These are phyloP conservation scores for Angomonas ambiguus DNA, from an alignment of 208 protist genomes.

Conservation along the genomic window DNA sequence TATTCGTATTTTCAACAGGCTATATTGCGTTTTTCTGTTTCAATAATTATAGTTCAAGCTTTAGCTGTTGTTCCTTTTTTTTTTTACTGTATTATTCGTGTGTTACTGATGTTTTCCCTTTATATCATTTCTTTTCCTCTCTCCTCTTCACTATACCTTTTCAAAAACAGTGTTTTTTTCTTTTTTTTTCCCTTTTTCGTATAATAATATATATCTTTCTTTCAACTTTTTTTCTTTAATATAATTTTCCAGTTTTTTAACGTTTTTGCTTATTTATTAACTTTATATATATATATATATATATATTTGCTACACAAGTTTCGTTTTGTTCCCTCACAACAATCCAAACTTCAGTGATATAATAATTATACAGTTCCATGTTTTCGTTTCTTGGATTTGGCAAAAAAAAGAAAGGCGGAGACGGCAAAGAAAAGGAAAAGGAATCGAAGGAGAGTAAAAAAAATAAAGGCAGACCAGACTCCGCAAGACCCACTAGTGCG, in stretches of 20 bases:
- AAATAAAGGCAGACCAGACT: neutral
- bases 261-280: slow-evolving; percentile 12
- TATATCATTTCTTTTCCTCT: neutral
- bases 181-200: slow-evolving; percentile 12
- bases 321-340: too few relatives aligned
- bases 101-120: neutral
- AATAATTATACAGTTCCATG: slow-evolving; percentile 18
- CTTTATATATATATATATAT: slow-evolving; percentile 1
- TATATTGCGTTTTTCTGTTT: slow-evolving; percentile 5
- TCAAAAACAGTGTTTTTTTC: slow-evolving; percentile 1
- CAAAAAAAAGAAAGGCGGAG: slow-evolving; percentile 41
- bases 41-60: neutral
- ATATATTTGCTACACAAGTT: slow-evolving; percentile 11
- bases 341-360: neutral
- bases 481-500: neutral
- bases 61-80: slow-evolving; percentile 4
- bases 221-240: slow-evolving; percentile 12
- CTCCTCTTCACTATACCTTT: neutral
- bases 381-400: slow-evolving; percentile 36
- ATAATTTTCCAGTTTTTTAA: neutral
- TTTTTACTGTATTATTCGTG: neutral
- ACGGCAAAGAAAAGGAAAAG: slow-evolving; percentile 16
- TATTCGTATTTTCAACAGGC: neutral
- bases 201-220: neutral
- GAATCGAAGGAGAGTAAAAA: slow-evolving; percentile 10